phyloP scores from a whole-genome alignment of 805 yeast genomes.

The Kazachstania africana region DNA sequence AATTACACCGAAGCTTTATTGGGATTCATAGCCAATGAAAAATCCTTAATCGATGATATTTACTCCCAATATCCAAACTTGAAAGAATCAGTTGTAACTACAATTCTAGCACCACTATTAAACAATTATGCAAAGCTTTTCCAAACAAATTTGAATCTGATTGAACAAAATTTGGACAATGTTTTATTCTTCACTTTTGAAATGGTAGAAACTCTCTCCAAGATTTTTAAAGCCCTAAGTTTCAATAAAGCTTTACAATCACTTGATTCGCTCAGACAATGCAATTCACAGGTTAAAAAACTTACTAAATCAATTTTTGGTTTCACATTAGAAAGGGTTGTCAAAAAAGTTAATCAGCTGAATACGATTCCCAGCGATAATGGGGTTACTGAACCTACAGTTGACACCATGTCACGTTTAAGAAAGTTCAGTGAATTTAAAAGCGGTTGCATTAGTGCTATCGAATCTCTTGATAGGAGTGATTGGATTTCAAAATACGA shows the following conservation, averaged over 20 bases:
- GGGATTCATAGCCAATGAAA: slow-evolving; percentile 39
- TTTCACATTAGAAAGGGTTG: slow-evolving; percentile 48
- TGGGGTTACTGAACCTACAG: slow-evolving; percentile 59
- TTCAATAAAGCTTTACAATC: slow-evolving; percentile 15
- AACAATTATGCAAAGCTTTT: slow-evolving; percentile 31
- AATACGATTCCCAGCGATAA: slow-evolving; percentile 49
- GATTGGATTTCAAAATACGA: slow-evolving; percentile 44
- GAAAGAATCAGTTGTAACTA: slow-evolving; percentile 21
- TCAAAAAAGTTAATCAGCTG: slow-evolving; percentile 35
- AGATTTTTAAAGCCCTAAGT: slow-evolving; percentile 25
- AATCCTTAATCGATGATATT: slow-evolving; percentile 34
- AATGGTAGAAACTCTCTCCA: slow-evolving; percentile 37
- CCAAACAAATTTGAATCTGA: slow-evolving; percentile 28
- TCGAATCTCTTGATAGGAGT: slow-evolving; percentile 44
- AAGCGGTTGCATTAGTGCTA: slow-evolving; percentile 36
- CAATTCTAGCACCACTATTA: slow-evolving; percentile 27
- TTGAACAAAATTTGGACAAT: slow-evolving; percentile 32
- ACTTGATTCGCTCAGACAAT: slow-evolving; percentile 15
- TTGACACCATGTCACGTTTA: slow-evolving; percentile 59
- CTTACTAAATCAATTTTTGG: slow-evolving; percentile 35
- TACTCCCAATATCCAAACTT: slow-evolving; percentile 26
- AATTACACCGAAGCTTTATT: slow-evolving; percentile 42
- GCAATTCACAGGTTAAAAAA: slow-evolving; percentile 15
- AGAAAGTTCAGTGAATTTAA: slow-evolving; percentile 53
- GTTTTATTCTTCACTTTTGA: slow-evolving; percentile 49